Base-by-base conservation (phyloP, 2,329 filamentous ascomycete species). In the Aspergillus sp. region DNA sequence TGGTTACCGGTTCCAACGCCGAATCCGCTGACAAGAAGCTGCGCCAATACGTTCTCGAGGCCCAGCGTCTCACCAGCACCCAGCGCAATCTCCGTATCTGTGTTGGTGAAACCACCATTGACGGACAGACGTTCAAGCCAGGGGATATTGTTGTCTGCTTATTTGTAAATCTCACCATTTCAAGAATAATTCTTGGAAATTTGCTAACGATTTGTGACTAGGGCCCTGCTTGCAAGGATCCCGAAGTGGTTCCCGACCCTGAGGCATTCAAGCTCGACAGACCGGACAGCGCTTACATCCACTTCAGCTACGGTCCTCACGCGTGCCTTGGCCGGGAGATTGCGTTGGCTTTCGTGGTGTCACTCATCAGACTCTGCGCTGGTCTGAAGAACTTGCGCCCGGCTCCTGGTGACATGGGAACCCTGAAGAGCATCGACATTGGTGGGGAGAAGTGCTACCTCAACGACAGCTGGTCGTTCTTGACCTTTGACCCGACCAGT, bases 401-500 rank as follows among this genome's bases (percentile, higher is more conserved):
- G 0, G 74, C 74, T 0, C 72, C 73, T 1, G 74, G 73, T 0
- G 62, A 64, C 43, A 75, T 75, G 68, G 74, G 74, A 1, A 47
- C 60, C 42, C 67, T 75, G 50, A 75, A 75, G 66, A 72, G 67
- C 1, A 70, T 77, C 54, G 63, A 35, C 48, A 22, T 55, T 38
- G 41, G 49, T 7, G 54, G 60, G 0, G 66, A 74, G 52, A 70
- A 68, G 53, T 65, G 63, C 7, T 76, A 74, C 47, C 65, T 76
- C 17, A 74, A 75, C 48, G 73, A 76, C 41, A 74, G 69, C 53
- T 76, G 74, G 70, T 74, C 73, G 1, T 71, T 70, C 42, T 65
- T 76, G 13, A 62, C 62, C 27, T 69, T 69, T 12, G 71, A 76
- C 50, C 67, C 71, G 2, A 74, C 67, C 50, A 75, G 74, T 76